Conservation (phyloP, 2,329 filamentous ascomycete species). For the Cercospora janseana region DNA sequence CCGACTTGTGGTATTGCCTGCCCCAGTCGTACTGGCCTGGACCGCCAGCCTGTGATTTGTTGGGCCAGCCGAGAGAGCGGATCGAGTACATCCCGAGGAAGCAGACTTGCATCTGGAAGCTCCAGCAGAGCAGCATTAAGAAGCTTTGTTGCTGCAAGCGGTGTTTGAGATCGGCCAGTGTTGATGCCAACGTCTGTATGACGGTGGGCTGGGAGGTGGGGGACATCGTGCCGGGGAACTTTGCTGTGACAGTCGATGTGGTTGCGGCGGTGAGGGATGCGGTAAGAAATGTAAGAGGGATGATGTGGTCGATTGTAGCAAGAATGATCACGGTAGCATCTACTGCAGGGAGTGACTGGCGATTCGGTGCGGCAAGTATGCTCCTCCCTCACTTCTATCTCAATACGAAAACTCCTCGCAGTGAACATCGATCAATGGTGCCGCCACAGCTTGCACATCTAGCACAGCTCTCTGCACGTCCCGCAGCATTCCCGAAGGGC, state of each 20-base stretch:
- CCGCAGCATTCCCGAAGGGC: slow-evolving; percentile 16
- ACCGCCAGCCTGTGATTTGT: slow-evolving; percentile 4
- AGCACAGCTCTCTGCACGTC: slow-evolving; percentile 19
- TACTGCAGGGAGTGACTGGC: too few relatives aligned
- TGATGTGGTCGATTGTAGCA: too few relatives aligned
- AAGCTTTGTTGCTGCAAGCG: slow-evolving; percentile 5
- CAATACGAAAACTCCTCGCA: slow-evolving; percentile 27
- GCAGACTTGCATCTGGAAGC: slow-evolving; percentile 6
- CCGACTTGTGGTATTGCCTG: background rate
- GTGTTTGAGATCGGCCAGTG: background rate
- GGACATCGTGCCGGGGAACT: slow-evolving; percentile 5
- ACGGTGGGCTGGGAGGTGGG: background rate
- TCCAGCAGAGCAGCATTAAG: slow-evolving; percentile 8
- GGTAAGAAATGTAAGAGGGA: background rate
- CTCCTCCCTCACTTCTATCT: background rate
- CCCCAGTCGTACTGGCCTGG: slow-evolving; percentile 10
- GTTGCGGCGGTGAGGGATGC: background rate
- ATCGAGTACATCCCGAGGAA: slow-evolving; percentile 2
- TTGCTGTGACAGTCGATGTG: too few relatives aligned
- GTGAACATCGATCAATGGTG: slow-evolving; percentile 25
- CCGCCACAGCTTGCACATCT: slow-evolving; percentile 8
- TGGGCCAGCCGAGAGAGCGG: background rate
- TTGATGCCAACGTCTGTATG: background rate
- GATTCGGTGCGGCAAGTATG: too few relatives aligned
- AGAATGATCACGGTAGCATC: too few relatives aligned